These are phyloP conservation scores for Balamuthia mandrillaris DNA, from an alignment of 208 protist genomes.

Conservation along the genomic window DNA sequence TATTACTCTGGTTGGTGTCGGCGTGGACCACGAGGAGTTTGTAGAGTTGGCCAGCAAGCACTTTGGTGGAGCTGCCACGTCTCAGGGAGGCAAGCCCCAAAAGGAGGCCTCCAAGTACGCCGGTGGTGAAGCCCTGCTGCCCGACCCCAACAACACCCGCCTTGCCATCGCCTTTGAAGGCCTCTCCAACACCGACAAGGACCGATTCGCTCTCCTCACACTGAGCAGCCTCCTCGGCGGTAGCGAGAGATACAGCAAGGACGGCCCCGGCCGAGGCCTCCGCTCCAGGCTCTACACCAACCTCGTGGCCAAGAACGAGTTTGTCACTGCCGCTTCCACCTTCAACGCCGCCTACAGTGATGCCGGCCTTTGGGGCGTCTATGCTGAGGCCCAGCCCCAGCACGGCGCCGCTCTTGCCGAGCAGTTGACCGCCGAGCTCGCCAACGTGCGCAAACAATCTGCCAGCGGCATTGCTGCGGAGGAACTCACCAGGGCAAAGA, in stretches of 20 bases:
- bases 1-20: conserved; percentile 34
- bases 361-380: conserved; percentile 40
- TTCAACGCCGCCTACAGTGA: conserved; percentile 43
- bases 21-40: conserved; percentile 37
- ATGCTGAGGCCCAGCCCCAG: background rate
- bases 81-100: background rate
- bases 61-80: background rate
- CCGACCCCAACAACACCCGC: background rate
- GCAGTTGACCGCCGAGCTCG: background rate
- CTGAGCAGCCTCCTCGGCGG: conserved; percentile 23
- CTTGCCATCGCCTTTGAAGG: conserved; percentile 43
- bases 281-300: background rate
- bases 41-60: conserved; percentile 29
- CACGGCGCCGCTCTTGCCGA: background rate
- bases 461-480: background rate
- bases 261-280: background rate
- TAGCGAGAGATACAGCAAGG: background rate
- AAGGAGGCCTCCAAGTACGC: conserved; percentile 1
- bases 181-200: background rate
- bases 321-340: background rate
- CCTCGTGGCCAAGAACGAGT: background rate
- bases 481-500: background rate
- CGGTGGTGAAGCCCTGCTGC: conserved; percentile 36
- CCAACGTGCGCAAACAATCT: background rate
- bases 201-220: conserved; percentile 28